These are phyloP conservation scores for Boletus reticuloceps DNA, from an alignment of 768 basidiomycete species.

Conservation along the genomic window DNA sequence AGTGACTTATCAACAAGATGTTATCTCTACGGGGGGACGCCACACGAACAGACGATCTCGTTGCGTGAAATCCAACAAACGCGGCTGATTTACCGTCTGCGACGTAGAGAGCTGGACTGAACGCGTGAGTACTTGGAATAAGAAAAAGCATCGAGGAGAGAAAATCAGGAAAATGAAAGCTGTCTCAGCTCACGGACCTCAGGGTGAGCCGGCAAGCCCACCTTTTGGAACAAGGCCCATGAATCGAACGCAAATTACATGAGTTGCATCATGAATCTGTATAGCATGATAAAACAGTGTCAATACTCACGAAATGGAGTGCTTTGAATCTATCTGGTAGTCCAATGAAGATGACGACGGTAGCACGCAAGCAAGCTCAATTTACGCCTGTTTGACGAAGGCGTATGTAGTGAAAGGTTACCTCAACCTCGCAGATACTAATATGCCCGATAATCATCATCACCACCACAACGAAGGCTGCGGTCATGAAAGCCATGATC, in stretches of 20 bases:
- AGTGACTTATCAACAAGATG: conserved; percentile 15
- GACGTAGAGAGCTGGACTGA: neutral
- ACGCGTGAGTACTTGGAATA: conserved; percentile 5
- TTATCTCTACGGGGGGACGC: conserved; percentile 7
- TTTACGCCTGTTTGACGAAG: conserved; percentile 12
- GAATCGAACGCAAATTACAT: conserved; percentile 92
- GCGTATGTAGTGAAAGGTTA: too few relatives aligned
- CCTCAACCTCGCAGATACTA: too few relatives aligned
- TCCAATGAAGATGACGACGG: neutral
- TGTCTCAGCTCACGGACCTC: conserved; percentile 73
- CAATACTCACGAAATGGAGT: conserved; percentile 14
- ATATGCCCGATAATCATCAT: conserved; percentile 20
- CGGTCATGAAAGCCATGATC: conserved; percentile 56
- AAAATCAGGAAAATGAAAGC: conserved; percentile 47
- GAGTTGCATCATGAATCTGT: conserved; percentile 46
- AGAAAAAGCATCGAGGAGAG: neutral
- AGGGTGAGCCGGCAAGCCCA: conserved; percentile 72
- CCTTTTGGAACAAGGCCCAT: conserved; percentile 64
- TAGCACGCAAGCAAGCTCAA: conserved; percentile 1
- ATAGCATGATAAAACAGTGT: conserved; percentile 6
- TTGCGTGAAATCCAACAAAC: conserved; percentile 2
- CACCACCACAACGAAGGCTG: conserved; percentile 53
- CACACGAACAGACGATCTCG: conserved; percentile 10
- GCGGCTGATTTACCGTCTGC: neutral
- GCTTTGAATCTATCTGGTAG: neutral